A percentile compares a stretch with the other conserved stretches of the same genome.
Conservation (phyloP, 768 basidiomycete genomes). For the Cyclocybe aegerita region DNA sequence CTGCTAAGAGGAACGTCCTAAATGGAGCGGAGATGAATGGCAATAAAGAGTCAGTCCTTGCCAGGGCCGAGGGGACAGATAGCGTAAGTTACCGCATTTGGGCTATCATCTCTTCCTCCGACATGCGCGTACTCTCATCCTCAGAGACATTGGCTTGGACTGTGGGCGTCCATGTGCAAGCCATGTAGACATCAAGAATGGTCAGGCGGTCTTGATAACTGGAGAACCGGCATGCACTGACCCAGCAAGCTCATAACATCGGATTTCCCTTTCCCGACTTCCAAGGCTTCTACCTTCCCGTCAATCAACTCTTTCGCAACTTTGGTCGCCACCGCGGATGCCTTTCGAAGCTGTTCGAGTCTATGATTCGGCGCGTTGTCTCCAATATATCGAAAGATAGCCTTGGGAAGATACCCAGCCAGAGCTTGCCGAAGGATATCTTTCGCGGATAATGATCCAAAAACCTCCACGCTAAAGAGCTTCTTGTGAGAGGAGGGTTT, state of each 20-base stretch:
- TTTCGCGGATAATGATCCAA: constrained; percentile 25
- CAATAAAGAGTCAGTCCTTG: constrained; percentile 37
- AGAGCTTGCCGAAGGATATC: constrained; percentile 33
- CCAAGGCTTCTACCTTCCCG: constrained; percentile 30
- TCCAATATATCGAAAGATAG: constrained; percentile 32
- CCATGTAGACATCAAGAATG: no score
- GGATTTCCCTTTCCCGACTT: constrained; percentile 31
- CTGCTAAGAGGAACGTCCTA: constrained; percentile 53
- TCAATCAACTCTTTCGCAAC: constrained; percentile 36
- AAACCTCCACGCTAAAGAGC: constrained; percentile 26
- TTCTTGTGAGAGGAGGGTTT: neutral
- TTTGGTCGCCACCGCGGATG: constrained; percentile 27
- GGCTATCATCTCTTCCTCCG: constrained; percentile 44
- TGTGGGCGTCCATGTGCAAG: constrained; percentile 12
- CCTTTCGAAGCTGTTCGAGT: constrained; percentile 28
- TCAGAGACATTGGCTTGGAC: constrained; percentile 54
- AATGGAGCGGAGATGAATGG: constrained; percentile 1
- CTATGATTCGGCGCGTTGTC: constrained; percentile 29
- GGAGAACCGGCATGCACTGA: constrained; percentile 12
- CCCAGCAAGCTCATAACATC: constrained; percentile 47
- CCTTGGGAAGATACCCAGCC: constrained; percentile 26
- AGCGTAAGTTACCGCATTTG: constrained; percentile 46
- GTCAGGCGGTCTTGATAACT: no score
- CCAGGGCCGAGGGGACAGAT: constrained; percentile 34
- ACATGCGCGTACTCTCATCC: constrained; percentile 39